Evolutionary conservation across 768 basidiomycete genomes (phyloP), one percentile per base, ranked within the genome.

Genomic region (Imleria badia): DNA sequence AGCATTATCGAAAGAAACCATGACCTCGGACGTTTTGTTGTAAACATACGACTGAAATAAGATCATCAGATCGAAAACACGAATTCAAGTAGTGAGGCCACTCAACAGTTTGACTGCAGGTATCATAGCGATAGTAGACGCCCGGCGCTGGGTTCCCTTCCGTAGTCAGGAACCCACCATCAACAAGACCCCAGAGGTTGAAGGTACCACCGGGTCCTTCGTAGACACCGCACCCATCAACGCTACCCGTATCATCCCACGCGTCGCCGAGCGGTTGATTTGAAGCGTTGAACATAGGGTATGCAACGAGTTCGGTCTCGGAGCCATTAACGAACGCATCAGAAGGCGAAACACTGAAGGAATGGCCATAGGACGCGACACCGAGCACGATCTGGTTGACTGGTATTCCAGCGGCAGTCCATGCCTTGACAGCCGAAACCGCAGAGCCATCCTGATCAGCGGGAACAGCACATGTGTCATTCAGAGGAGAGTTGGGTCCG

Each of bases 401-500:
- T n/a, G n/a, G n/a, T n/a, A n/a, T n/a, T n/a, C n/a, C n/a, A n/a
- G n/a, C n/a, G n/a, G n/a, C n/a, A n/a, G n/a, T n/a, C n/a, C n/a
- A n/a, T n/a, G n/a, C n/a, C n/a, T n/a, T n/a, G n/a, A n/a, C n/a
- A n/a, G n/a, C n/a, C n/a, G n/a, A n/a, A n/a, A n/a, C n/a, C n/a
- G n/a, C n/a, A n/a, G n/a, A n/a, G n/a, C n/a, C n/a, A n/a, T n/a
- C n/a, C n/a, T n/a, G n/a, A n/a, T n/a, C n/a, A n/a, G n/a, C n/a
- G n/a, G n/a, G n/a, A n/a, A n/a, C n/a, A n/a, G n/a, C n/a, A n/a
- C n/a, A n/a, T n/a, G n/a, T n/a, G n/a, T n/a, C 86, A 56, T 85
- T 76, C 33, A 96, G 73, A 2, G 94, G 93, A 1, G 94, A 82
- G 66, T 91, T 92, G 6, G 95, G 83, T 3, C 93, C 93, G 45